Conservation (phyloP, 2,329 filamentous ascomycete genomes). For the Cladosporium colombiae region DNA sequence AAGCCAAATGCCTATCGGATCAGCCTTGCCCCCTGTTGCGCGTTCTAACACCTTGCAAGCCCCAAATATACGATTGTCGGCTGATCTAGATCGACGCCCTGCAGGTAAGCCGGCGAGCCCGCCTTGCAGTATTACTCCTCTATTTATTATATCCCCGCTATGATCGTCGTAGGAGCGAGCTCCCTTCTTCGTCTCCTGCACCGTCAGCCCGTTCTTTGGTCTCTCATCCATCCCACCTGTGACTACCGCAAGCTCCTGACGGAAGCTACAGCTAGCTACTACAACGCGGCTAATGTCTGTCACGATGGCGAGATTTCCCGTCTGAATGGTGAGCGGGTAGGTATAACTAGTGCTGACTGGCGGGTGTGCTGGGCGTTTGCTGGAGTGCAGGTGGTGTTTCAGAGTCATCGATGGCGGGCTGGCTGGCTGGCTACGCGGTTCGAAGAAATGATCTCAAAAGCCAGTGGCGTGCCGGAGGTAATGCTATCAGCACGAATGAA, state of each 20-base stretch:
- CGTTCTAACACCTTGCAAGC: too few species aligned
- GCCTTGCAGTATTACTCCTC: neutral
- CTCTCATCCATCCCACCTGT: neutral
- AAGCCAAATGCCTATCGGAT: neutral
- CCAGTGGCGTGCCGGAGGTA: neutral
- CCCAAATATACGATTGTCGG: neutral
- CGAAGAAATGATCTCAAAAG: neutral
- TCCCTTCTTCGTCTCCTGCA: neutral
- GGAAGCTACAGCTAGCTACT: neutral
- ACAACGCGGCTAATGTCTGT: too few species aligned
- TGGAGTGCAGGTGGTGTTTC: neutral
- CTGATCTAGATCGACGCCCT: neutral
- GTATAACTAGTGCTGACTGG: neutral
- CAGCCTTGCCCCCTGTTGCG: neutral
- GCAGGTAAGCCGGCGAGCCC: neutral
- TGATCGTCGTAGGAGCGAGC: slow-evolving; percentile 1
- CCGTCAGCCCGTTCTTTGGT: neutral
- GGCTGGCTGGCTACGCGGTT: slow-evolving; percentile 1
- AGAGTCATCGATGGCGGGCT: neutral
- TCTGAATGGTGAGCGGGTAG: neutral
- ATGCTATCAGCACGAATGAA: neutral
- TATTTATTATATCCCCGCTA: neutral
- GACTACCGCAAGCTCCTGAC: neutral
- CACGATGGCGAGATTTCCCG: neutral
- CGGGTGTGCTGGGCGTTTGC: neutral